Percentiles rank a stretch among this genome's conserved stretches.
These are phyloP conservation scores for Microbotryum lychnidis-dioicae DNA, from an alignment of 1,284 basidiomycete genomes.

Conservation along the genomic window DNA sequence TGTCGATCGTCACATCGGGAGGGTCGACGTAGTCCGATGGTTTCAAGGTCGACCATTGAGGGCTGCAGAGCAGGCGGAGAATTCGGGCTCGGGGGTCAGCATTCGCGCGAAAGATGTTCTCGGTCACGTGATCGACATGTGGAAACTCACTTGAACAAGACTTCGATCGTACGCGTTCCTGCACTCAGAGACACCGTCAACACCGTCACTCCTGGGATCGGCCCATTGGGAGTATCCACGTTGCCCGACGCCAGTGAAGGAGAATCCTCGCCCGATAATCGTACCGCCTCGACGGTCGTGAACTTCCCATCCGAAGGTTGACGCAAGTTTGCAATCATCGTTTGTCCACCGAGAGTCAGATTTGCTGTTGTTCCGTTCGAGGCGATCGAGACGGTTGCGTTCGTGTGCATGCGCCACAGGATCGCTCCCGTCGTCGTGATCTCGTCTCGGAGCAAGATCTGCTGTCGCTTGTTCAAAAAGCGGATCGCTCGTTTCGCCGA, in stretches of 20 bases:
- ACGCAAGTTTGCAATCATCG: constrained; percentile 44
- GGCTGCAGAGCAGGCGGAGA: constrained; percentile 67
- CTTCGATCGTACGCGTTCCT: constrained; percentile 52
- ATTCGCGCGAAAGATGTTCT: constrained; percentile 12
- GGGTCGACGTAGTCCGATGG: constrained; percentile 58
- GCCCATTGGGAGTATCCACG: constrained; percentile 58
- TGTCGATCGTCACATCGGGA: constrained; percentile 52
- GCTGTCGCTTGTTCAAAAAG: constrained; percentile 72
- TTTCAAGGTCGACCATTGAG: constrained; percentile 63
- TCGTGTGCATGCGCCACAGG: constrained; percentile 80
- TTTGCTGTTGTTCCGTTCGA: constrained; percentile 51
- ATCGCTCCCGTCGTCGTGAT: constrained; percentile 28
- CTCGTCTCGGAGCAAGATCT: constrained; percentile 60
- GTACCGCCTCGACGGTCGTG: constrained; percentile 40
- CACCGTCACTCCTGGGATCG: constrained; percentile 58
- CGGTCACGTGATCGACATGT: constrained; percentile 7
- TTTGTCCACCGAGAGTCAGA: constrained; percentile 55
- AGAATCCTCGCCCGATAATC: constrained; percentile 46
- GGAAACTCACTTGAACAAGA: constrained; percentile 39
- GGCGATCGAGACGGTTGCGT: constrained; percentile 50
- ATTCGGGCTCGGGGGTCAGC: constrained; percentile 38
- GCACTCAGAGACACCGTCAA: constrained; percentile 61
- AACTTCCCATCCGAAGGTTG: constrained; percentile 39
- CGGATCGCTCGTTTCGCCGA: constrained; percentile 80
- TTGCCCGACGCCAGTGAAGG: constrained; percentile 1